Conservation (phyloP, 2,329 filamentous ascomycete genomes). For the Aspergillus fischeri region DNA sequence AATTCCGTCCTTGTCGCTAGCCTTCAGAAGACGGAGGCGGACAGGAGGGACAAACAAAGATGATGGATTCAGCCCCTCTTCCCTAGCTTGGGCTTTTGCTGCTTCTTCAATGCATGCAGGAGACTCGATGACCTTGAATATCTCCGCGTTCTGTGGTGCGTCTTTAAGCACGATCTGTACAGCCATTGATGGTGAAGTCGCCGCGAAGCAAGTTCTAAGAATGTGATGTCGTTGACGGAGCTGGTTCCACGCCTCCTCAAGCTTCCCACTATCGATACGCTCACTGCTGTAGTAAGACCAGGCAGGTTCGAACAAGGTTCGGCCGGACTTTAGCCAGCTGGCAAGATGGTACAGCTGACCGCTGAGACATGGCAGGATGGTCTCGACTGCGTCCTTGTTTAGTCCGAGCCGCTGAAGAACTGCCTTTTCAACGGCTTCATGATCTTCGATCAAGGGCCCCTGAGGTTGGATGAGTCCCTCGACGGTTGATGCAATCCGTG, state of each 20-base stretch:
- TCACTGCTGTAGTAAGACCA: conserved; percentile 25
- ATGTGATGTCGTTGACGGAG: conserved; percentile 30
- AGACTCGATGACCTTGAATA: conserved; percentile 21
- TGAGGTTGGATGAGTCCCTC: not conserved
- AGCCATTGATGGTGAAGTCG: conserved; percentile 19
- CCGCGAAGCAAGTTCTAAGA: conserved; percentile 32
- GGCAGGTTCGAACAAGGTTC: conserved; percentile 28
- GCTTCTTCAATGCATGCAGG: conserved; percentile 8
- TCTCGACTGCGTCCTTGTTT: conserved; percentile 19
- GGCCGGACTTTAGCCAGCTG: conserved; percentile 30
- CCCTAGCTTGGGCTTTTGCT: conserved; percentile 16
- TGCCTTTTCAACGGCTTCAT: conserved; percentile 5
- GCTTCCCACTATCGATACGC: conserved; percentile 20
- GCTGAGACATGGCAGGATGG: conserved; percentile 27
- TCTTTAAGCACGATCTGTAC: conserved; percentile 30
- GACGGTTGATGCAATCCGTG: conserved; percentile 12
- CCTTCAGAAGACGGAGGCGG: conserved; percentile 25
- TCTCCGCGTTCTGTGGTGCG: conserved; percentile 7
- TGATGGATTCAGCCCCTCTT: conserved; percentile 24
- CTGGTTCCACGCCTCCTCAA: conserved; percentile 26
- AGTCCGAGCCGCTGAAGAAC: conserved; percentile 15
- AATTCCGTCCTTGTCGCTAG: conserved; percentile 24
- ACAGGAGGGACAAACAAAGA: conserved; percentile 29
- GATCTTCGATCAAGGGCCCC: conserved; percentile 12
- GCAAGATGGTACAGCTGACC: conserved; percentile 32